Evolutionary conservation across 345 rosid species (phyloP), one percentile per base, ranked within the genome.

Genomic region (Brassica nigra): DNA sequence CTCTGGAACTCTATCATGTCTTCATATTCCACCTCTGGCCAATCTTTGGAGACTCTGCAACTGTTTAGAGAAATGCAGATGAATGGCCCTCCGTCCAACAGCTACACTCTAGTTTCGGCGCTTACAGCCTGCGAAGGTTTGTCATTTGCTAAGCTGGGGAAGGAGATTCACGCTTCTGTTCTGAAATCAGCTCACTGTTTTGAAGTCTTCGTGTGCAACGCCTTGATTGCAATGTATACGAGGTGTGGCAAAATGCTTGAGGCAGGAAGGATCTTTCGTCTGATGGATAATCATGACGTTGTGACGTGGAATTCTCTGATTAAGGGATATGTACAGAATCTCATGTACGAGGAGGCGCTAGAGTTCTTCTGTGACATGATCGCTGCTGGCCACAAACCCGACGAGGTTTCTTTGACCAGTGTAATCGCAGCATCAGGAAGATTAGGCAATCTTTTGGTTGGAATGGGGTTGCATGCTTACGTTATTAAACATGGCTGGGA

Each of bases 1-100:
- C 77, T 89, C 10, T 92, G 97, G 97, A 92, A 91, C 80, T 92
- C 97, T 62, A 88, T 90, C 3, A 83, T 91, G 71, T 85, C 92
- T 57, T 92, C 91, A 0, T 90, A 86, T 81, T 86, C 90, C 65
- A 59, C 83, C 3, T 78, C 81, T 75, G 88, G 90, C 1, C 78
- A 70, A 72, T 78, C 83, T 68, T 18, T 36, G 2, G 92, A 90
- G 89, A 92, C 95, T 23, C 77, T 92, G 65, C 72, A 39, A 8
- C 68, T 92, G 23, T 88, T 92, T 54, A 85, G 91, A 73, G 84
- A 85, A 62, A 87, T 92, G 90, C 89, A 77, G 37, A 80, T 6
- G 71, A 74, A 33, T 66, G 92, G 88, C 82, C 83, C 87, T 67
- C 81, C 68, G 70, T 49, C 82, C 47, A 91, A 88, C 76, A 79